These are phyloP conservation scores for Aspergillus ibericus DNA, from an alignment of 2,329 filamentous ascomycete genomes.

Conservation along the genomic window DNA sequence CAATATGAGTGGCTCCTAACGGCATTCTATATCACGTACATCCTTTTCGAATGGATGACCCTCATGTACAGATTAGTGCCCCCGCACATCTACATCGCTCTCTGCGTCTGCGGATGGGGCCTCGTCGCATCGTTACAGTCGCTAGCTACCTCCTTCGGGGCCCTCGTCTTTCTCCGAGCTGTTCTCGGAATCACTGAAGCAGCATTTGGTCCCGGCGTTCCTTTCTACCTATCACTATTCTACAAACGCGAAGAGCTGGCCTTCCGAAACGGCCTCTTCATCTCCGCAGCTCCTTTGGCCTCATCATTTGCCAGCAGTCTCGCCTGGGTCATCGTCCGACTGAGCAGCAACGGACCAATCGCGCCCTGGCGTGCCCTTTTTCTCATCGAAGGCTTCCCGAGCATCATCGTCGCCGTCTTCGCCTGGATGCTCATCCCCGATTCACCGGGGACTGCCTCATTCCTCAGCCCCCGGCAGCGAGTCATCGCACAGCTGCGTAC, in stretches of 20 bases:
- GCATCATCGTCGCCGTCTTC: constrained; percentile 69
- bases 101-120: constrained; percentile 74
- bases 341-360: constrained; percentile 66
- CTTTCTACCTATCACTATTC: constrained; percentile 66
- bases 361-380: constrained; percentile 86
- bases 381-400: constrained; percentile 81
- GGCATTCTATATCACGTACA: constrained; percentile 65
- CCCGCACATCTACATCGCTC: constrained; percentile 60
- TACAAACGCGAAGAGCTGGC: constrained; percentile 71
- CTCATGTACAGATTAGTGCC: constrained; percentile 61
- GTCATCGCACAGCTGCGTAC: constrained; percentile 71
- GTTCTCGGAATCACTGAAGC: constrained; percentile 59
- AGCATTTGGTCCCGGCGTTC: constrained; percentile 63
- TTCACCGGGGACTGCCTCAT: constrained; percentile 64
- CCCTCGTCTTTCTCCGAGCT: constrained; percentile 48
- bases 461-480: constrained; percentile 63
- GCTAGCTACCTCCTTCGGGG: constrained; percentile 62
- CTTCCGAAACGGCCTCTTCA: constrained; percentile 80
- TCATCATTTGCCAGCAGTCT: constrained; percentile 72
- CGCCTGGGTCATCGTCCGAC: constrained; percentile 71
- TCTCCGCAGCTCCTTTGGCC: constrained; percentile 68
- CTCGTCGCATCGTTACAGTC: constrained; percentile 73
- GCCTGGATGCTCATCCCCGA: constrained; percentile 78
- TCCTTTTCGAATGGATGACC: constrained; percentile 67
- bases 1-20: constrained; percentile 64